phyloP scores from a whole-genome alignment of 23 red algal species.

The Gracilaria gracilis region DNA sequence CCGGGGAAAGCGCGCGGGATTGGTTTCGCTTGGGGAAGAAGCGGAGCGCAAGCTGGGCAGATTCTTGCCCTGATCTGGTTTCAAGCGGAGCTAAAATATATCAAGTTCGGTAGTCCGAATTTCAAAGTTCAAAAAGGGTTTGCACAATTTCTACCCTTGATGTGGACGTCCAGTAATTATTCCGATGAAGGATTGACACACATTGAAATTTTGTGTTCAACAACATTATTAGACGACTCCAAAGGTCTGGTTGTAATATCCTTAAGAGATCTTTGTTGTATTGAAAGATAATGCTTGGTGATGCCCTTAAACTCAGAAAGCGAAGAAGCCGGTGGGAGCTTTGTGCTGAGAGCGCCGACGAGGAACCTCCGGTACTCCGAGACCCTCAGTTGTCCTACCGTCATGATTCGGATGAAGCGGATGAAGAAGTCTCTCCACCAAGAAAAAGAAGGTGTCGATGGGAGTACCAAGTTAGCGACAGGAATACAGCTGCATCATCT shows the following conservation, averaged over 20 bases:
- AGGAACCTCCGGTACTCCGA: not conserved
- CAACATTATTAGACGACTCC: no score
- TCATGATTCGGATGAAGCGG: not conserved
- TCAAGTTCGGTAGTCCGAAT: not conserved
- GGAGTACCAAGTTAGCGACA: not conserved
- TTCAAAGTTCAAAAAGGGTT: no score
- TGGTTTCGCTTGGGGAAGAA: not conserved
- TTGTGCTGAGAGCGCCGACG: not conserved
- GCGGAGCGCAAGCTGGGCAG: not conserved
- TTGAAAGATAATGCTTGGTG: not conserved
- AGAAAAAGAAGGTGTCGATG: not conserved
- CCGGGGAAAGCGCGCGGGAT: not conserved
- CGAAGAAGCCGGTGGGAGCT: not conserved
- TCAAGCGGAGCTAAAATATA: not conserved
- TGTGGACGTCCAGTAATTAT: no score
- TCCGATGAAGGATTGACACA: no score
- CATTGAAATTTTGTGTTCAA: no score
- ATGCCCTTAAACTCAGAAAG: not conserved
- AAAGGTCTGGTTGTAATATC: no score
- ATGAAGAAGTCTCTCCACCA: not conserved
- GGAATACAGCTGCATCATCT: not conserved
- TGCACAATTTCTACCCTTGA: no score
- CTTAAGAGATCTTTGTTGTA: no score
- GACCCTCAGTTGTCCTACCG: not conserved
- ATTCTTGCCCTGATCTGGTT: not conserved